Conservation (phyloP, 2,329 filamentous ascomycete species). For the Aschersonia sp. region DNA sequence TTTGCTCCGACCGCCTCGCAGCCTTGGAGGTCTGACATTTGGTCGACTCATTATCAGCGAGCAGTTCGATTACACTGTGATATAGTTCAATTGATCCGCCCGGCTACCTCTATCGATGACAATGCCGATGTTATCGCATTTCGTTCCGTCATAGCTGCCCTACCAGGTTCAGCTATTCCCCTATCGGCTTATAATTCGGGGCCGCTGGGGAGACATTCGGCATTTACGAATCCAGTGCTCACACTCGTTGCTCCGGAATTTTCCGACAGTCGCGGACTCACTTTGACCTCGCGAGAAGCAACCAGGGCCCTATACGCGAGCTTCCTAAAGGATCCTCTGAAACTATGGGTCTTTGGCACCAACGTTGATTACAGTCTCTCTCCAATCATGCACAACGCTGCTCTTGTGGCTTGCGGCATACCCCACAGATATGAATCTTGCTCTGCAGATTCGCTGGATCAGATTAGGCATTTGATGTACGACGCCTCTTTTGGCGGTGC, state of each 20-base stretch:
- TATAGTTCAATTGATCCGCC: constrained; percentile 44
- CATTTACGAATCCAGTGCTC: constrained; percentile 50
- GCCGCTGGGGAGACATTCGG: constrained; percentile 44
- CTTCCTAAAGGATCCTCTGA: constrained; percentile 53
- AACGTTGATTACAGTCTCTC: constrained; percentile 60
- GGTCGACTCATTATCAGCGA: constrained; percentile 41
- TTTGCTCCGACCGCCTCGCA: constrained; percentile 23
- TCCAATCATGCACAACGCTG: constrained; percentile 63
- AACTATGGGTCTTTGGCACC: constrained; percentile 60
- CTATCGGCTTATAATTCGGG: constrained; percentile 53
- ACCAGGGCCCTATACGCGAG: constrained; percentile 51
- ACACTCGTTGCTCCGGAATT: constrained; percentile 39
- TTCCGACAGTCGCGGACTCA: not conserved
- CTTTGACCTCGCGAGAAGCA: constrained; percentile 45
- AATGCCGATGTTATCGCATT: constrained; percentile 46
- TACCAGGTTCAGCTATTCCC: constrained; percentile 29
- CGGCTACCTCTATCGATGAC: constrained; percentile 41
- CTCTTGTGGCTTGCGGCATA: constrained; percentile 52
- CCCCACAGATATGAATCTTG: constrained; percentile 52
- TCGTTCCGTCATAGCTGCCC: constrained; percentile 29
- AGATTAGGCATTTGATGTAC: constrained; percentile 47
- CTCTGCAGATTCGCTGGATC: constrained; percentile 46
- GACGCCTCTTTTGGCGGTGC: constrained; percentile 58
- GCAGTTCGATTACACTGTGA: constrained; percentile 45
- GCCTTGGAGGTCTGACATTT: constrained; percentile 41